Base-by-base conservation (phyloP, 108 stramenopile species). In the Bacterosira constricta region DNA sequence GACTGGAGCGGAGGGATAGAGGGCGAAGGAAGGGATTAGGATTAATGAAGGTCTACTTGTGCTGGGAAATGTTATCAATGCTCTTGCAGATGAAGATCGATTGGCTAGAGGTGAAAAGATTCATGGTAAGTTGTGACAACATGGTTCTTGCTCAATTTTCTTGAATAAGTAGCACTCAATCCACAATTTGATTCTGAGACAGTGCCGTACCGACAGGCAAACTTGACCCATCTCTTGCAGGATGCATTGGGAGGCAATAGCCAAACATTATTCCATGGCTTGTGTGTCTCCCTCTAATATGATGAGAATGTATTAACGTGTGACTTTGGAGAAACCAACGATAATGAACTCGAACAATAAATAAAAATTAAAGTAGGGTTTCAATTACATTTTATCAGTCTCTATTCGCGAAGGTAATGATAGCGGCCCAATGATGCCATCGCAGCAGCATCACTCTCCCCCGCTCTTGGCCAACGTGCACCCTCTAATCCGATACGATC, bases 21-120 rank as follows among this genome's bases (percentile, higher is more conserved):
- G 93, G 18, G 78, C 87, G 41, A 69, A 74, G 37, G 94, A 97
- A 75, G 98, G 95, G 18, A 96, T 97, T 68, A 88, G 86, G 56
- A 91, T 97, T 80, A 97, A 97, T 75, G 88, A 96, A 74, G 96
- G 98, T 2, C 90, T 98, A 0, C 79, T 98, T 34, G 96, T 94
- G 4, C 84, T 98, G 25, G 98, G 98, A 26, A 98, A 97, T 72
- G 98, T 98, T 4, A 98, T 98, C 55, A 96, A 95, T 75, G 96
- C 97, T 3, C 88, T 98, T 25, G 96, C 93, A 1, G 95, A 96
- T 70, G 94, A 97, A 29, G 91, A 86, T 52, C 70, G 84, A 3
- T 21, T 87, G 31, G 41, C 71, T 11, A 80, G 83, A 49, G 87
- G 86, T 17, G 89, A 81, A 62, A 89, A 85, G 38, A 69, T 84